Base-by-base conservation (phyloP, 768 basidiomycete species). In the Pisolithus albus region DNA sequence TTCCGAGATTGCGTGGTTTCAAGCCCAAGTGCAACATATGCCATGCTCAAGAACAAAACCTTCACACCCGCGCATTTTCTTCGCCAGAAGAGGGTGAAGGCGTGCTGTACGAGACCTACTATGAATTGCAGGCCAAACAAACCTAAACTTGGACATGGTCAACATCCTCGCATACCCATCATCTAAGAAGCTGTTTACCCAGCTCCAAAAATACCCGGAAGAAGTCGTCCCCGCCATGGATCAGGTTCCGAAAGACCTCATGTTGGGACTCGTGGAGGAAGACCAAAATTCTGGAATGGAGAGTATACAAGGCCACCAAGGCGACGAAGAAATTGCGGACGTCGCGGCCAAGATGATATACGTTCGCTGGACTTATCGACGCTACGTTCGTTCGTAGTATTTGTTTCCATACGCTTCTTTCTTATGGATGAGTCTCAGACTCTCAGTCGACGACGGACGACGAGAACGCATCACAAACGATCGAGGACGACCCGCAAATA, bases 211-310 rank as follows among this genome's bases (percentile, higher is more conserved):
- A 62, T 98, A 96, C 68, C 96, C 96, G 0, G 94, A 98, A 67
- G 96, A 99, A 75, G 85, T 97, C 43, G 79, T 99, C 46, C 95
- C 96, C 1, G 91, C 90, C 21, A 93, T 97, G 88, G 96, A 99
- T 75, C 91, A 95, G 61, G 86, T 92, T 1, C 71, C 97, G 59
- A 93, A 94, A 69, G 95, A 97, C 62, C 72, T 88, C 46, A 89
- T 97, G 88, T 70, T 97, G 48, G 89, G 91, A 59, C 64, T 88
- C 39, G 91, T 89, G 0, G 90, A 94, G 46, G 74, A 81, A 57
- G 92, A 96, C 57, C 85, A 84, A 62, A 75, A 78, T 52, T 78
- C 76, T 7, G 84, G 82, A 4, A 64, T 76, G 60, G 83, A 85
- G 21, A 88, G 81, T n/a, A 89, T 92, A 88, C 65, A 73, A 24